Conservation (phyloP, 768 basidiomycete genomes). For the Suillus subluteus region DNA sequence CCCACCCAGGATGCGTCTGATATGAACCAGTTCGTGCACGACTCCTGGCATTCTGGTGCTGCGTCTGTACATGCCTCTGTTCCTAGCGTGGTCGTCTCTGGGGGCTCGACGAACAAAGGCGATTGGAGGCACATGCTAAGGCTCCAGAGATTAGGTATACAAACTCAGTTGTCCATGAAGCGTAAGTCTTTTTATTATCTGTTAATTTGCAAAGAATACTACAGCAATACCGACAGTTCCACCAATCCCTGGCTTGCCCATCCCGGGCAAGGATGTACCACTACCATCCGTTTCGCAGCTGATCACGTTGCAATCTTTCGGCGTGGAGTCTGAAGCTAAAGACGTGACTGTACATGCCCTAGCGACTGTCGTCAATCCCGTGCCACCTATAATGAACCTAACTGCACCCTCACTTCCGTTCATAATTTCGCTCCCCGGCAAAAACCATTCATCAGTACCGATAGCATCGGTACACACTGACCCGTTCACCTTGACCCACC, state of each 20-base stretch:
- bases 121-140: conserved; percentile 51
- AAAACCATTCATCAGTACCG: conserved; percentile 36
- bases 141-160: conserved; percentile 47
- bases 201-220: neutral
- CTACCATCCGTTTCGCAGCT: conserved; percentile 63
- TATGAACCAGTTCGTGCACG: conserved; percentile 53
- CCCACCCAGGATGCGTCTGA: conserved; percentile 56
- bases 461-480: conserved; percentile 58
- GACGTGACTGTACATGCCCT: conserved; percentile 50
- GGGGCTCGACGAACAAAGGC: conserved; percentile 46
- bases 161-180: conserved; percentile 50
- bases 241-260: conserved; percentile 65
- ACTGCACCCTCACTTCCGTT: conserved; percentile 66
- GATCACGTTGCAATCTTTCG: conserved; percentile 62
- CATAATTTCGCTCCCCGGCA: conserved; percentile 51
- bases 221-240: conserved; percentile 50
- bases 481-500: conserved; percentile 65
- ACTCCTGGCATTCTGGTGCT: conserved; percentile 60
- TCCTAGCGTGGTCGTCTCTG: conserved; percentile 48
- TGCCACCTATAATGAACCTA: conserved; percentile 51
- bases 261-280: conserved; percentile 51
- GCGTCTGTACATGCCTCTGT: conserved; percentile 49
- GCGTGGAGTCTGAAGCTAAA: conserved; percentile 39
- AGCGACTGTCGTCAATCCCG: conserved; percentile 63
- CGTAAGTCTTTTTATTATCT: conserved; percentile 44